phyloP scores from a whole-genome alignment of 371 early-diverging fungal species.

The Umbelopsis sp. region DNA sequence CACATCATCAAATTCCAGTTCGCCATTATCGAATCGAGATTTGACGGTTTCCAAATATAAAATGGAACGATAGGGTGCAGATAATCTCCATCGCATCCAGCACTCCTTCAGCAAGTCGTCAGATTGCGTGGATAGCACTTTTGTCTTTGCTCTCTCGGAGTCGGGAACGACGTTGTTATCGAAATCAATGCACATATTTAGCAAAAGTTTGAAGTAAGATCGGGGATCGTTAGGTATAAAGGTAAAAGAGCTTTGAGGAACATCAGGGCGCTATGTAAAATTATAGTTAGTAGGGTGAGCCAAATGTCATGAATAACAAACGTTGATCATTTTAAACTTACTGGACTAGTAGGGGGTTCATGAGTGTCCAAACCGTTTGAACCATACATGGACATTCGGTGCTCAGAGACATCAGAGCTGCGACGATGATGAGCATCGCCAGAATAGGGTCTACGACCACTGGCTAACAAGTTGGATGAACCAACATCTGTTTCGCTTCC shows the following conservation, averaged over 20 bases:
- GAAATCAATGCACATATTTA: slow-evolving; percentile 64
- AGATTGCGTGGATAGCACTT: slow-evolving; percentile 59
- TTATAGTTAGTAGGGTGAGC: not conserved
- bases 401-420: slow-evolving; percentile 6
- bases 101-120: slow-evolving; percentile 70
- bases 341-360: not conserved
- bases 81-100: slow-evolving; percentile 71
- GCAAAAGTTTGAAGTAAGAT: slow-evolving; percentile 55
- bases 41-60: slow-evolving; percentile 69
- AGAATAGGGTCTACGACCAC: slow-evolving; percentile 15
- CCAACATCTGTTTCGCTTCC: slow-evolving; percentile 44
- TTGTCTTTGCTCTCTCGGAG: slow-evolving; percentile 51
- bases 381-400: slow-evolving; percentile 5
- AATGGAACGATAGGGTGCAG: slow-evolving; percentile 66
- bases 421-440: not conserved
- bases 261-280: slow-evolving; percentile 16
- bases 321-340: not conserved
- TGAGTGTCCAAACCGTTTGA: not conserved
- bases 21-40: slow-evolving; percentile 48
- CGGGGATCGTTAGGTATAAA: slow-evolving; percentile 64
- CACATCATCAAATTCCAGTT: slow-evolving; percentile 53
- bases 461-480: slow-evolving; percentile 36
- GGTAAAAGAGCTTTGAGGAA: slow-evolving; percentile 37
- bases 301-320: not conserved
- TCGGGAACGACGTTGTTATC: slow-evolving; percentile 51